Base-by-base conservation (phyloP, 345 rosid genomes). In the Brassica nigra region DNA sequence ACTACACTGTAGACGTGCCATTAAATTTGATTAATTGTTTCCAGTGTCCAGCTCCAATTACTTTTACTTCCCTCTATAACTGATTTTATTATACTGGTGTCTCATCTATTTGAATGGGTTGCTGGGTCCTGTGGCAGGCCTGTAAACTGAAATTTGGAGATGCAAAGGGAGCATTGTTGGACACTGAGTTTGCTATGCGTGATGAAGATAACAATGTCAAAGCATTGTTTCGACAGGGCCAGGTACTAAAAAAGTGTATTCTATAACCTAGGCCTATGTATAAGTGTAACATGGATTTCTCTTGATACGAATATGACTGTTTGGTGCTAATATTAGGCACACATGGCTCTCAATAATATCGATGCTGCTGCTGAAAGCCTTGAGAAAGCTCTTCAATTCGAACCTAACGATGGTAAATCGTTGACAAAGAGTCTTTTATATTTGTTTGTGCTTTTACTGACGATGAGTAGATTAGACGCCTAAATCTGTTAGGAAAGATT, bases 281-380 rank as follows among this genome's bases (percentile, higher is more conserved):
- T 66, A n/a, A 2, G 15, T 61, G 15, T 61, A 12, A 5, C 66
- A 37, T 47, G 49, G 6, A 70, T 42, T 20, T 39, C 37, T 28
- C 23, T 1, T 15, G 68, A 52, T 27, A 7, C 52, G 12, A 12
- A 15, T 57, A 31, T 47, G 42, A 31, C 11, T 76, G 69, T 1
- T 20, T 20, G 18, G 36, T 80, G 47, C 36, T 57, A 64, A 28
- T 76, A 14, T 76, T 84, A 95, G 99, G 99, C 96, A n/a, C 81
- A 93, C 83, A 87, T 87, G 92, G 97, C 93, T 52, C 97, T 93
- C 29, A 90, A 91, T 68, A 97, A 93, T 10, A 78, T 95, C 7
- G 98, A 95, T 83, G 90, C 93, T 79, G 97, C 99, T n/a, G 97
- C 83, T 55, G 99, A 92, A 82, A 95, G 98, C 87, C 90, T 95